Percentiles rank a stretch among this genome's conserved stretches.
Evolutionary conservation across 2,329 filamentous ascomycete species (phyloP).

Genomic region (Thielaviopsis populi): DNA sequence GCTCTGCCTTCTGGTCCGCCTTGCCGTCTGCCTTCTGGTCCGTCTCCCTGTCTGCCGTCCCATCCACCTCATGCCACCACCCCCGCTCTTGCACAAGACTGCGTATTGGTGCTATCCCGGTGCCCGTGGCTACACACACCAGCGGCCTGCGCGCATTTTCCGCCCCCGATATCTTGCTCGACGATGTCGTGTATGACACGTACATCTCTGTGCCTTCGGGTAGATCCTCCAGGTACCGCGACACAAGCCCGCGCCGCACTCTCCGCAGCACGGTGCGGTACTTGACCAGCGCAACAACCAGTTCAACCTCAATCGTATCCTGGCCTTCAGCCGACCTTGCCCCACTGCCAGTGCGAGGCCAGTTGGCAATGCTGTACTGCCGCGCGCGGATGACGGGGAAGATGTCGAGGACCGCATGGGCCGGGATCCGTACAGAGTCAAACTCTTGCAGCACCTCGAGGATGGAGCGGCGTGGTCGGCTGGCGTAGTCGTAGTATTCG

Average conservation of each 20-base stretch:
- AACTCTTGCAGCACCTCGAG: slow-evolving; percentile 90
- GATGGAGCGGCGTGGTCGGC: slow-evolving; percentile 75
- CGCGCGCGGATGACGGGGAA: slow-evolving; percentile 76
- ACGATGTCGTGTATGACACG: slow-evolving; percentile 9
- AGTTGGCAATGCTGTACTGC: slow-evolving; percentile 80
- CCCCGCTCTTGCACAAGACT: slow-evolving; percentile 68
- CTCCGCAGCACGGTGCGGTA: slow-evolving; percentile 79
- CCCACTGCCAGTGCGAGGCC: slow-evolving; percentile 25
- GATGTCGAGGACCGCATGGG: slow-evolving; percentile 52
- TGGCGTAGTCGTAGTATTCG: slow-evolving; percentile 92
- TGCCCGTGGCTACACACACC: slow-evolving; percentile 70
- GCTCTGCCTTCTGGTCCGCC: background rate
- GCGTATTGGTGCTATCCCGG: slow-evolving; percentile 72
- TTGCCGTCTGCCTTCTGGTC: no score
- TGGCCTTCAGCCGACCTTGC: background rate
- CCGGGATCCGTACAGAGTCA: slow-evolving; percentile 65
- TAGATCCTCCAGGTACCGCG: slow-evolving; percentile 63
- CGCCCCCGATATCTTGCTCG: slow-evolving; percentile 41
- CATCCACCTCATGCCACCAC: background rate
- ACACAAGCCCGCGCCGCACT: slow-evolving; percentile 75
- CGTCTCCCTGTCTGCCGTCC: slow-evolving; percentile 10
- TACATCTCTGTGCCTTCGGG: slow-evolving; percentile 26
- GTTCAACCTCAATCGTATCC: slow-evolving; percentile 29
- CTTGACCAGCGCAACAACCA: slow-evolving; percentile 77
- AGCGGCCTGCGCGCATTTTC: slow-evolving; percentile 39